phyloP scores from a whole-genome alignment of 2,329 filamentous ascomycete genomes.

The Sporothrix brunneoviolacea region DNA sequence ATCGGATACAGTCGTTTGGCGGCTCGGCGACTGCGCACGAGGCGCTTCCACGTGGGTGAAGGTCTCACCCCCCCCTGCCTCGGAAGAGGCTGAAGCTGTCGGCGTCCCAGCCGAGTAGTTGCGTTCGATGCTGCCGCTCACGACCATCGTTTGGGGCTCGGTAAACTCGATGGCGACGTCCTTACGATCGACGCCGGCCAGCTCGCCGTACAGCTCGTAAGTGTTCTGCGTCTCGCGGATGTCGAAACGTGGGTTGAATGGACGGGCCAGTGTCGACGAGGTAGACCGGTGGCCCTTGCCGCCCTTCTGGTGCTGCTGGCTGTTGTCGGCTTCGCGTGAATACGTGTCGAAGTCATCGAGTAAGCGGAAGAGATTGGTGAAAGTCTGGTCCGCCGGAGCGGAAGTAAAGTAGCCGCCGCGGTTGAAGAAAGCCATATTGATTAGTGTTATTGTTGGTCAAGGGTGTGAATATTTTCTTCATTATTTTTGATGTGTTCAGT shows the following conservation, averaged over 20 bases:
- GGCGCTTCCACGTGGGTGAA: constrained; percentile 31
- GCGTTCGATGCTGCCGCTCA: constrained; percentile 64
- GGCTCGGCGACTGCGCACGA: constrained; percentile 23
- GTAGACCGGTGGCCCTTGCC: constrained; percentile 13
- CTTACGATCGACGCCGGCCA: constrained; percentile 68
- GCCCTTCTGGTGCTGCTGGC: neutral
- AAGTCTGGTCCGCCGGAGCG: constrained; percentile 19
- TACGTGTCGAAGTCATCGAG: constrained; percentile 56
- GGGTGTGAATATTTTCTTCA: too few relatives aligned
- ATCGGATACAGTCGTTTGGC: constrained; percentile 59
- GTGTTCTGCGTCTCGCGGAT: constrained; percentile 60
- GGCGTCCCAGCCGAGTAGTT: constrained; percentile 41
- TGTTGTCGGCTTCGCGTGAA: constrained; percentile 30
- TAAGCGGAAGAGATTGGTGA: constrained; percentile 49
- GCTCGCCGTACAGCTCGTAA: constrained; percentile 75
- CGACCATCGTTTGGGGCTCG: constrained; percentile 63
- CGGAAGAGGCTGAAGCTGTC: constrained; percentile 36
- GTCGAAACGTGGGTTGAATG: constrained; percentile 72
- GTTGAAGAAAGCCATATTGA: constrained; percentile 56
- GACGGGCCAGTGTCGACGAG: constrained; percentile 4
- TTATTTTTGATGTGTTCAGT: too few relatives aligned
- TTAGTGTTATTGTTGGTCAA: constrained; percentile 16
- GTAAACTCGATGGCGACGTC: constrained; percentile 73
- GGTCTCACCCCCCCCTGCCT: constrained; percentile 21
- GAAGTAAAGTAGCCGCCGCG: constrained; percentile 34